phyloP scores from a whole-genome alignment of 495 filamentous ascomycete species.

The Penicillium waksmanii region DNA sequence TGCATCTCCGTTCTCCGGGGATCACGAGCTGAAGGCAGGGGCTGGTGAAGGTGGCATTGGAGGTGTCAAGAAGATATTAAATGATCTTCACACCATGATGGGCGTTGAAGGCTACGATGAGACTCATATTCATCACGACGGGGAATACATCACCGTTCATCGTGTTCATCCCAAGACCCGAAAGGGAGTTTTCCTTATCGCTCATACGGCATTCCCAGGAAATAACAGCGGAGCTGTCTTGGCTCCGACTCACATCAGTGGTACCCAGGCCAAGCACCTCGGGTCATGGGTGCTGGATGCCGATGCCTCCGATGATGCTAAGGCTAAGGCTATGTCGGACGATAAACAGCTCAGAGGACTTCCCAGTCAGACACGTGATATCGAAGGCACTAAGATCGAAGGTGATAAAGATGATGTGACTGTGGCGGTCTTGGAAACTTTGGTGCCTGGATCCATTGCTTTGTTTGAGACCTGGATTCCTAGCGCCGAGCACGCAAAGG shows the following conservation, averaged over 20 bases:
- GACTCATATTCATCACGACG: conserved; percentile 94
- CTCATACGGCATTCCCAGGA: conserved; percentile 91
- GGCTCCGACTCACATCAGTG: conserved; percentile 72
- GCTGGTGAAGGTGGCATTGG: conserved; percentile 80
- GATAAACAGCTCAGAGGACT: conserved; percentile 74
- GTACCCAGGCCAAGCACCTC: conserved; percentile 73
- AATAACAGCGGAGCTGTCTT: conserved; percentile 78
- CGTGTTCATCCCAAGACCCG: conserved; percentile 87
- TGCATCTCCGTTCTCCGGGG: conserved; percentile 67
- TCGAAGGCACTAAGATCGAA: conserved; percentile 73
- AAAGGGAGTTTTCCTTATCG: conserved; percentile 91
- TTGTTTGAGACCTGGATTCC: conserved; percentile 96
- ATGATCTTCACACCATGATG: conserved; percentile 91
- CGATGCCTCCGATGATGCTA: conserved; percentile 67
- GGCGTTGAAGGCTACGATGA: conserved; percentile 91
- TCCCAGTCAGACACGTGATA: conserved; percentile 73
- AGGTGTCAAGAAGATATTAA: conserved; percentile 85
- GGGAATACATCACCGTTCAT: conserved; percentile 94
- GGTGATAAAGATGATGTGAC: conserved; percentile 68
- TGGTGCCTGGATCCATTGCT: conserved; percentile 91
- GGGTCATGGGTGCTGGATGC: conserved; percentile 91
- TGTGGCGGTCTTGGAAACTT: conserved; percentile 77
- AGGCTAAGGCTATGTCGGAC: conserved; percentile 65
- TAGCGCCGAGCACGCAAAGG: conserved; percentile 73
- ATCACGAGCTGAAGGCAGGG: conserved; percentile 56